Evolutionary conservation across 2,329 filamentous ascomycete genomes (phyloP).

Genomic region (Fusarium protoensiforme): DNA sequence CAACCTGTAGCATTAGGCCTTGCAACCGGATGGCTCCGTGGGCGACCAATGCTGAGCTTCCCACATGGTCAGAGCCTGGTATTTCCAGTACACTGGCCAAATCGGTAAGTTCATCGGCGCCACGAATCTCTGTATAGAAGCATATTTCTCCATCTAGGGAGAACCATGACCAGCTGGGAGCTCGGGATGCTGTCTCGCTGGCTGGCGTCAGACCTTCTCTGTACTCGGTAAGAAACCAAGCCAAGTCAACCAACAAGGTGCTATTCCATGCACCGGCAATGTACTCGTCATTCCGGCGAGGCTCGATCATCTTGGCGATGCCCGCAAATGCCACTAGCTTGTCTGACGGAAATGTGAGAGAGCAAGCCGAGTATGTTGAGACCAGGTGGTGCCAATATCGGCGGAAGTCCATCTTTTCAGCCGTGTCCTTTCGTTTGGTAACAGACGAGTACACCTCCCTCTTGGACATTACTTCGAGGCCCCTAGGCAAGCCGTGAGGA

Average conservation of each 20-base stretch:
- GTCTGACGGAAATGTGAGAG: background rate
- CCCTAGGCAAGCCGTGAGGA: background rate
- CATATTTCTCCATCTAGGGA: background rate
- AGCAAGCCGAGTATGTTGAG: background rate
- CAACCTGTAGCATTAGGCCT: background rate
- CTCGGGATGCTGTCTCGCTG: background rate
- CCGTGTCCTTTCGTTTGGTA: background rate
- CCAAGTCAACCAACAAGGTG: background rate
- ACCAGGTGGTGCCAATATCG: background rate
- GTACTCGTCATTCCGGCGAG: background rate
- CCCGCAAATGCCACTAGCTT: constrained; percentile 5
- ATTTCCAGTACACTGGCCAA: background rate
- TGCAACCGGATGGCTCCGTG: background rate
- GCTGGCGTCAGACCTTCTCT: background rate
- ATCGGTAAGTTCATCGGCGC: background rate
- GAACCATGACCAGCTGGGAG: constrained; percentile 4
- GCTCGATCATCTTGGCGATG: background rate
- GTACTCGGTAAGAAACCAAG: background rate
- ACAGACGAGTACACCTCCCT: background rate
- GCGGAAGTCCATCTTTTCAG: background rate
- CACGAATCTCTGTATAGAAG: background rate
- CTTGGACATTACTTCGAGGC: background rate
- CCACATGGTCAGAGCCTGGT: background rate
- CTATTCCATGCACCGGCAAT: constrained; percentile 2
- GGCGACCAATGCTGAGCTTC: background rate